Conservation (phyloP, 1,284 basidiomycete genomes). For the Puccinia novopanici region DNA sequence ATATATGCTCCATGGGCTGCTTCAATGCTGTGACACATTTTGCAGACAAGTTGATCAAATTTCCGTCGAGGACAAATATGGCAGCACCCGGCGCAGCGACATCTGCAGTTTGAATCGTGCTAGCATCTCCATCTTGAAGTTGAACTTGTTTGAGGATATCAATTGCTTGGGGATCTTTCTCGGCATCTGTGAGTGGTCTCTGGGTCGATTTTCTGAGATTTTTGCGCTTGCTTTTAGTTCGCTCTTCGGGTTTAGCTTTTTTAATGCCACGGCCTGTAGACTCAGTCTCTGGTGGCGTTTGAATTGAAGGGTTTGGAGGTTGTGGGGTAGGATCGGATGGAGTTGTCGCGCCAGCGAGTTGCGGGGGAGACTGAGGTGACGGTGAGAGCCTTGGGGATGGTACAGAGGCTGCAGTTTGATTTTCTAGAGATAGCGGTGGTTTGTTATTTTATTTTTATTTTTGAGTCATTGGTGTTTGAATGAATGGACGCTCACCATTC, state of each 20-base stretch:
- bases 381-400: neutral
- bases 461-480: too few relatives aligned
- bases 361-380: neutral
- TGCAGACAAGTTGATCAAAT: conserved; percentile 44
- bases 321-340: neutral
- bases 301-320: neutral
- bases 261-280: neutral
- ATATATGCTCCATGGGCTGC: neutral
- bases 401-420: neutral
- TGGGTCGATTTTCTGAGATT: conserved; percentile 8
- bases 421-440: neutral
- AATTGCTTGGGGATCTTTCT: conserved; percentile 19
- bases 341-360: neutral
- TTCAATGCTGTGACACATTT: conserved; percentile 29
- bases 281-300: neutral
- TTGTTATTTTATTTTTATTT: too few relatives aligned
- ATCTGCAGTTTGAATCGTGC: neutral
- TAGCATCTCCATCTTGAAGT: neutral
- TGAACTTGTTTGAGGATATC: neutral
- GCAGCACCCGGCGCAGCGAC: conserved; percentile 31
- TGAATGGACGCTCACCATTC: neutral
- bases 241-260: conserved; percentile 17
- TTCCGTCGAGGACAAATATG: conserved; percentile 39
- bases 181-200: neutral
- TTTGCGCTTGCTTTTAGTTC: conserved; percentile 1